Percentiles rank a stretch among this genome's conserved stretches.
phyloP scores from a whole-genome alignment of 1,284 basidiomycete genomes.

The Tylopilus orsonianus region DNA sequence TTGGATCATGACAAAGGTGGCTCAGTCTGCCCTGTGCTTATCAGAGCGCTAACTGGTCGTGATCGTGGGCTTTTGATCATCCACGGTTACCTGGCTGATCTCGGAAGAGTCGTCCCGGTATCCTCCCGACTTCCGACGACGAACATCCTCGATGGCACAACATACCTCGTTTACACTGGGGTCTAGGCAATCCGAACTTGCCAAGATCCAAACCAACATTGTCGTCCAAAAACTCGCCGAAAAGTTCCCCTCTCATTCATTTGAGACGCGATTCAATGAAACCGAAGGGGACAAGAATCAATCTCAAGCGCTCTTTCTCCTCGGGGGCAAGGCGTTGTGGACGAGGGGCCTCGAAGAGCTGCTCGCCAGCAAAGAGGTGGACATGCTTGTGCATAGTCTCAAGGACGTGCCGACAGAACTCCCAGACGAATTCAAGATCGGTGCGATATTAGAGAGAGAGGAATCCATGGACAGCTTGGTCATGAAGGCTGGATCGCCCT shows the following conservation, averaged over 20 bases:
- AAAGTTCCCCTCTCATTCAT: conserved; percentile 46
- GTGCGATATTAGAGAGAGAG: conserved; percentile 84
- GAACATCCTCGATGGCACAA: conserved; percentile 12
- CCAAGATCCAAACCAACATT: conserved; percentile 82
- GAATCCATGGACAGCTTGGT: conserved; percentile 90
- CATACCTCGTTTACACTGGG: conserved; percentile 61
- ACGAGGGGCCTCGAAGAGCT: conserved; percentile 93
- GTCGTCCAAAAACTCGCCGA: conserved; percentile 61
- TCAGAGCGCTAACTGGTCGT: no score
- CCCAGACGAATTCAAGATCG: conserved; percentile 84
- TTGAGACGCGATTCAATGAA: conserved; percentile 82
- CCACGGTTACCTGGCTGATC: no score
- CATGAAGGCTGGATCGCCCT: conserved; percentile 75
- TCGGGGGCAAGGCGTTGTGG: conserved; percentile 91
- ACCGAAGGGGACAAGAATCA: conserved; percentile 94
- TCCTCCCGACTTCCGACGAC: neutral
- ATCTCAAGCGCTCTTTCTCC: conserved; percentile 72
- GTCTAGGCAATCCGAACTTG: conserved; percentile 83
- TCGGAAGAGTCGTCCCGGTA: neutral
- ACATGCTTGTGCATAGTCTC: conserved; percentile 91
- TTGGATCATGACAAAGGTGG: neutral
- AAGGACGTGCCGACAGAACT: conserved; percentile 94
- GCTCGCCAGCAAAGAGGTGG: conserved; percentile 71
- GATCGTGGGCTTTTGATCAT: neutral
- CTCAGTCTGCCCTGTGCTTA: no score